Evolutionary conservation across 2,329 filamentous ascomycete species (phyloP).

Genomic region (Penicillium nordicum): DNA sequence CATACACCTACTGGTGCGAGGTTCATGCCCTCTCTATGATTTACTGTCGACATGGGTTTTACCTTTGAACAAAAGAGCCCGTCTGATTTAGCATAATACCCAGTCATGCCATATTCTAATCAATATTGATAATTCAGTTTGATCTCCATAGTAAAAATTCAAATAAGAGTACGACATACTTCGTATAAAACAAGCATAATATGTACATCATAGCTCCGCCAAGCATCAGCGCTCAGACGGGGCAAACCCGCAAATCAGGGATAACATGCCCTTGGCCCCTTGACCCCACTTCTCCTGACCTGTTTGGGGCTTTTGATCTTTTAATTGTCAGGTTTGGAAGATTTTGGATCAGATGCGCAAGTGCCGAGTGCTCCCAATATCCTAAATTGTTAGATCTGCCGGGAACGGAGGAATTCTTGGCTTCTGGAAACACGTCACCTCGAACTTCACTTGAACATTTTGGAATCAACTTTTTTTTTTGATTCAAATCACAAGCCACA

Average conservation of each 20-base stretch:
- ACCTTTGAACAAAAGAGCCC: slow-evolving; percentile 12
- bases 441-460: background rate
- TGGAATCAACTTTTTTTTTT: background rate
- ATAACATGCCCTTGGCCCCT: slow-evolving; percentile 1
- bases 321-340: background rate
- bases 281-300: slow-evolving; percentile 14
- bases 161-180: background rate
- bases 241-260: slow-evolving; percentile 7
- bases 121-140: slow-evolving; percentile 3
- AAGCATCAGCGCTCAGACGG: slow-evolving; percentile 6
- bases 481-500: background rate
- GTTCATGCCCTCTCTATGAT: slow-evolving; percentile 22
- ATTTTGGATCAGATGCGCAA: background rate
- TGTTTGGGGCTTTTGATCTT: background rate
- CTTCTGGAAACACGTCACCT: slow-evolving; percentile 1
- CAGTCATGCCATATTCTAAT: slow-evolving; percentile 14
- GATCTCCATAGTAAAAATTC: background rate
- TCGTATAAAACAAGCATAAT: background rate
- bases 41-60: slow-evolving; percentile 16
- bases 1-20: slow-evolving; percentile 21
- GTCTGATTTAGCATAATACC: slow-evolving; percentile 28
- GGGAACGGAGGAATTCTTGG: background rate
- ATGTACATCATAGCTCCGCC: slow-evolving; percentile 3
- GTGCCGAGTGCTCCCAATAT: background rate
- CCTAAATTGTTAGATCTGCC: background rate